These are phyloP conservation scores for Suhomyces emberorum DNA, from an alignment of 805 yeast genomes.

Conservation along the genomic window DNA sequence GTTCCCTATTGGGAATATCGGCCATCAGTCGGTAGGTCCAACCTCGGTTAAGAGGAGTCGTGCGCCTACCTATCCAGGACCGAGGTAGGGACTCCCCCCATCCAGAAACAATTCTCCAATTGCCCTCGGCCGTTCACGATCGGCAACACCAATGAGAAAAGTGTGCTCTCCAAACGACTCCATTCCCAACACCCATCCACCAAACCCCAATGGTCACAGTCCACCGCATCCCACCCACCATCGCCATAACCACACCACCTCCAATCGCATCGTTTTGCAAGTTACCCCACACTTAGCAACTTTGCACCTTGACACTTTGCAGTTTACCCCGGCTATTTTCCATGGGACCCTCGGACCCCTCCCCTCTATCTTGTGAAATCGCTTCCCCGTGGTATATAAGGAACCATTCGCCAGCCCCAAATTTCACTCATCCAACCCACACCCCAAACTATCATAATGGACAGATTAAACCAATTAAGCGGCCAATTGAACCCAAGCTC, in stretches of 20 bases:
- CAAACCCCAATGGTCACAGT: too few species aligned
- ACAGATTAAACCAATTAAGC: constrained; percentile 45
- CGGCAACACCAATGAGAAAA: too few species aligned
- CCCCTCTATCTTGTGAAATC: background rate
- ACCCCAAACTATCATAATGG: constrained; percentile 28
- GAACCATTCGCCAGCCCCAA: background rate
- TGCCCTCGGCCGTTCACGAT: too few species aligned
- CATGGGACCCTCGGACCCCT: background rate
- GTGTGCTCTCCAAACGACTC: too few species aligned
- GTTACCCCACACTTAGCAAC: background rate
- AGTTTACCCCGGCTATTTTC: background rate
- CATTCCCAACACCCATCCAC: too few species aligned
- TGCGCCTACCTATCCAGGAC: too few species aligned
- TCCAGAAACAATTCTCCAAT: too few species aligned
- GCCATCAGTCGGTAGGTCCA: too few species aligned
- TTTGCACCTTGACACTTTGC: too few species aligned
- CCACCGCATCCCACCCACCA: background rate
- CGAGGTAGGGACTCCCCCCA: too few species aligned
- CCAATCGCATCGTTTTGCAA: background rate
- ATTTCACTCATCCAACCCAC: background rate
- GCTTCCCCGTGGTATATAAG: background rate
- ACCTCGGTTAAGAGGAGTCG: background rate
- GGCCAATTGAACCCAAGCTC: constrained; percentile 42
- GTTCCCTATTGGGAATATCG: too few species aligned
- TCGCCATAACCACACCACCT: background rate